Percentiles rank a stretch among this genome's conserved stretches.
Conservation (phyloP, 176 grass and related monocot species). For the Cenchrus fungigraminus region DNA sequence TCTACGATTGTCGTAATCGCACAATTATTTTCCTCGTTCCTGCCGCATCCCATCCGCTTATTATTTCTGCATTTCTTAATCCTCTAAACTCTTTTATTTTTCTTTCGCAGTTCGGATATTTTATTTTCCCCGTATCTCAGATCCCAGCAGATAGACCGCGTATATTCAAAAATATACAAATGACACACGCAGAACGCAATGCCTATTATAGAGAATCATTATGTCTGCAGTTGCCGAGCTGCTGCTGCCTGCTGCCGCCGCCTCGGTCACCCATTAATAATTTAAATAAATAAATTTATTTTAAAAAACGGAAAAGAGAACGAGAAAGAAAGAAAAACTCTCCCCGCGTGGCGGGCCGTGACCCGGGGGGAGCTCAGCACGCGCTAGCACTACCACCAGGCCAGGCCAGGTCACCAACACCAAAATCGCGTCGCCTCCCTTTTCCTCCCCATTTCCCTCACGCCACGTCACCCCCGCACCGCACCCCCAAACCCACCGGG, state of each 20-base stretch:
- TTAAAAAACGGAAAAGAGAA: background rate
- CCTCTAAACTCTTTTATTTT: background rate
- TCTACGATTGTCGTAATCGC: background rate
- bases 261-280: background rate
- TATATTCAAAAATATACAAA: background rate
- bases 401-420: conserved; percentile 5
- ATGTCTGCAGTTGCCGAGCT: background rate
- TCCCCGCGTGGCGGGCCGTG: conserved; percentile 1
- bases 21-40: too few relatives aligned
- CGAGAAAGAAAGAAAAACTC: background rate
- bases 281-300: background rate
- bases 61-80: background rate
- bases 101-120: background rate
- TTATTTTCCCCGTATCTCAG: background rate
- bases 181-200: background rate
- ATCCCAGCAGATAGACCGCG: background rate
- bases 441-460: conserved; percentile 33
- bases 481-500: background rate
- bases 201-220: background rate
- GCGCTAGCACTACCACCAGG: background rate
- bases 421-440: background rate
- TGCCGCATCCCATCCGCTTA: background rate
- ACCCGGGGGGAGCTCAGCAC: background rate
- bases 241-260: background rate
- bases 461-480: conserved; percentile 12